A percentile compares a stretch with the other conserved stretches of the same genome.
Conservation (phyloP, 2,329 filamentous ascomycete genomes). For the Aspergillus ochraceoroseus region DNA sequence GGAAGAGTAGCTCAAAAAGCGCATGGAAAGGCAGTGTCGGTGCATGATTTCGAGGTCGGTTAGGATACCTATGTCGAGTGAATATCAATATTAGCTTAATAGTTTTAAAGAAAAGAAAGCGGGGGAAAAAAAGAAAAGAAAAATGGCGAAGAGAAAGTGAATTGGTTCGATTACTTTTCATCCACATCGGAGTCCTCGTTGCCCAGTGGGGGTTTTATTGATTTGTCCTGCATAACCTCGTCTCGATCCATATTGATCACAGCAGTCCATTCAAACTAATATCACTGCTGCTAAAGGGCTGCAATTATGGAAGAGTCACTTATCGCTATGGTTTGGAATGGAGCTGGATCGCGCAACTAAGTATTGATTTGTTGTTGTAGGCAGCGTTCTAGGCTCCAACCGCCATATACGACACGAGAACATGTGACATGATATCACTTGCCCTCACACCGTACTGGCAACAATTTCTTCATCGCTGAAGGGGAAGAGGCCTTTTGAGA, state of each 20-base stretch:
- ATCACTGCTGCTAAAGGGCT: too few relatives aligned
- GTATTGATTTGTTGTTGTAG: background rate
- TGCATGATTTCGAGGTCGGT: constrained; percentile 73
- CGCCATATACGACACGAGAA: constrained; percentile 24
- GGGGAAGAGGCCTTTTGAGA: too few relatives aligned
- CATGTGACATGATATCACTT: constrained; percentile 27
- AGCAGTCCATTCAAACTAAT: background rate
- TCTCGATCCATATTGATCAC: constrained; percentile 29
- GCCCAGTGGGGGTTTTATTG: constrained; percentile 7
- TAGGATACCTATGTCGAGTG: constrained; percentile 63
- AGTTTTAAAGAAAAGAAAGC: background rate
- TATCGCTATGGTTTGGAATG: too few relatives aligned
- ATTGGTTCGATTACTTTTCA: constrained; percentile 26
- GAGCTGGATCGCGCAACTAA: too few relatives aligned
- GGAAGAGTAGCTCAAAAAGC: constrained; percentile 72
- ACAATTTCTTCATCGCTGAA: too few relatives aligned
- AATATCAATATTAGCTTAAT: constrained; percentile 3
- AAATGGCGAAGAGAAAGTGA: background rate
- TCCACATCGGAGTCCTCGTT: constrained; percentile 28
- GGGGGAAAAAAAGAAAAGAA: background rate
- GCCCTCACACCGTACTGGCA: too few relatives aligned
- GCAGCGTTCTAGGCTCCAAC: constrained; percentile 25
- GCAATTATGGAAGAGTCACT: too few relatives aligned
- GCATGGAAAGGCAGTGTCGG: constrained; percentile 78
- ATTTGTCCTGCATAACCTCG: constrained; percentile 21